Base-by-base conservation (phyloP, 139 green algal species). In the Ettlia oleoabundans region DNA sequence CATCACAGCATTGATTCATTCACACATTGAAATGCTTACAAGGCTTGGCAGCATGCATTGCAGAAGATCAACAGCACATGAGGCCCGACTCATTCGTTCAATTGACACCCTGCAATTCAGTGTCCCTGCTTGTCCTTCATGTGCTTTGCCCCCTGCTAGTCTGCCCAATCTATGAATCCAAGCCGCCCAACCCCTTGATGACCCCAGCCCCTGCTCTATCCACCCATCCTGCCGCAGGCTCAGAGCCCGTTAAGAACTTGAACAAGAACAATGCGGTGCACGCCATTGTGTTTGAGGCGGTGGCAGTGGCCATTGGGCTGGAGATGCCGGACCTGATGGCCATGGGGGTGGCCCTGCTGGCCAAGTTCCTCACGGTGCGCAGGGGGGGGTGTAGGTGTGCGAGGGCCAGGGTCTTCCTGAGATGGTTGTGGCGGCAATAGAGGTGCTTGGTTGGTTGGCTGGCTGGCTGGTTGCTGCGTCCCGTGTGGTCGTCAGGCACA, bases 181-280 rank as follows among this genome's bases (percentile, higher is more conserved):
- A 15, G 47, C 15, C 47, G 47, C 47, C 47, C 47, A 10, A 10
- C 13, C 47, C 47, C 47, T 22, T n/a, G 18, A 65, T 9, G 5
- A 28, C 18, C 55, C 55, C 15, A 22, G 5, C 55, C 55, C 15
- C 55, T 58, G 47, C 10, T 5, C 18, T 22, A n/a, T n/a, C 55
- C 30, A 15, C 55, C 55, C 21, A 26, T 10, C 33, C 19, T 51
- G 33, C 62, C 13, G 30, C 80, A 81, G 88, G 81, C 40, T 85
- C 63, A 52, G 89, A 91, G 82, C 64, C 61, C 38, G 73, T 86
- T 26, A 95, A 94, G 78, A 97, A 95, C 84, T 81, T 95, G 62
- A 99, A 99, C 93, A 99, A 99, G 89, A 96, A 94, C 88, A 99
- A 99, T 81, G 97, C 97, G 40, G 84, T 96, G 80, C 93, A 99